Base-by-base conservation (phyloP, 495 filamentous ascomycete species). In the Tuber aestivum region DNA sequence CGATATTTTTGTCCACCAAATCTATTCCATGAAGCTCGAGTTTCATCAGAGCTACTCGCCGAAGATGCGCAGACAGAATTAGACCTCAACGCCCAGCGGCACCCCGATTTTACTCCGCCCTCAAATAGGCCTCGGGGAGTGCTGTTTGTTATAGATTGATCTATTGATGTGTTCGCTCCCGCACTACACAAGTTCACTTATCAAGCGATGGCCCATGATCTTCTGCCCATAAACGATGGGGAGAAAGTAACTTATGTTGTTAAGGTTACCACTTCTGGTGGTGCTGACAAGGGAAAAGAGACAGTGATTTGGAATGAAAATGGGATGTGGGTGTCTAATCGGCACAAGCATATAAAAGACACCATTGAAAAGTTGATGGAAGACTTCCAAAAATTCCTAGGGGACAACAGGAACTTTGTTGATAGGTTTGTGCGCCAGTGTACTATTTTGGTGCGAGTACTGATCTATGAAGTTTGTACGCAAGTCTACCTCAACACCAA, bases 261-360 rank as follows among this genome's bases (percentile, higher is more conserved):
- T 41, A 78, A 78, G 40, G 75, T 80, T 74, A 92, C 91, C 79
- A 93, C 93, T 48, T 84, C 88, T 1, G 83, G 92, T 61, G 95
- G 96, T 77, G 89, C 94, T 81, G 92, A n/a, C n/a, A n/a, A 91
- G 27, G 87, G 90, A 71, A 97, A 97, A 84, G 94, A 97, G 23
- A 91, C 97, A 87, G 92, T 94, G 75, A 92, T 99, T 70, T 86
- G 86, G 44, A 96, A 99, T 68, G 90, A 94, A 70, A 96, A 99
- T 83, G 91, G 89, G 77, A 90, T 99, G 41, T 99, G 95, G 95
- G 89, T 97, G 21, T 91, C 93, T 73, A 97, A 97, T 78, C 87
- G 96, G 70, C 95, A 99, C 84, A 87, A 91, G 74, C 95, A 98
- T 83, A 99, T 99, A 95, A 97, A 95, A 83, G 95, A 98, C 83